A percentile compares a stretch with the other conserved stretches of the same genome.
These are phyloP conservation scores for Chaetomium sp. DNA, from an alignment of 2,329 filamentous ascomycete species.

Conservation along the genomic window DNA sequence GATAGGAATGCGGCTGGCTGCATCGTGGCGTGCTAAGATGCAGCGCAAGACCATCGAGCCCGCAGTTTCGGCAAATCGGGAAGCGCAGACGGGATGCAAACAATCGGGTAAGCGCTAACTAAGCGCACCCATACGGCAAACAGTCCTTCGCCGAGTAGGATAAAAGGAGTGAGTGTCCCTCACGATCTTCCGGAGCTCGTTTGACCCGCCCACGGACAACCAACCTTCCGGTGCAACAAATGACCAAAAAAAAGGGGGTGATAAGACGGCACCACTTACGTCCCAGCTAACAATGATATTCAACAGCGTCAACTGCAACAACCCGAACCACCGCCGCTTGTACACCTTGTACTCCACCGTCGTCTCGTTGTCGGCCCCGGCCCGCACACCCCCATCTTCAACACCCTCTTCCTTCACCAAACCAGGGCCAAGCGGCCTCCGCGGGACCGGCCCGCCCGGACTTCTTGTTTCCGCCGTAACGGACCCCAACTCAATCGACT, in stretches of 20 bases:
- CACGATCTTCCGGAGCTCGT: background rate
- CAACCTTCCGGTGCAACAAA: background rate
- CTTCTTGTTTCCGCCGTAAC: background rate
- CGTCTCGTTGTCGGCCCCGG: background rate
- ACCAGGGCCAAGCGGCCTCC: background rate
- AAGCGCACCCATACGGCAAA: background rate
- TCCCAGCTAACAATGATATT: slow-evolving; percentile 96
- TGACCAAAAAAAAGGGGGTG: background rate
- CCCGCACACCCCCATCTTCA: too few species aligned
- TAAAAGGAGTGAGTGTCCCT: background rate
- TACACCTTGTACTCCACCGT: slow-evolving; percentile 44
- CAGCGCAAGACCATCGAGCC: background rate
- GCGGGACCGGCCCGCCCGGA: background rate
- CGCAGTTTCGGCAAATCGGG: background rate
- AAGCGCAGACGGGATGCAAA: too few species aligned
- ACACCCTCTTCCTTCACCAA: background rate
- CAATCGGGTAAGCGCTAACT: too few species aligned
- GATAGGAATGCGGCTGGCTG: background rate
- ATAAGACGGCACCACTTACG: slow-evolving; percentile 49
- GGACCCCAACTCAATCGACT: slow-evolving; percentile 10
- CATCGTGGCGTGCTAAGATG: background rate
- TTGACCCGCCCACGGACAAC: background rate
- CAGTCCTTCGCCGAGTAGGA: background rate
- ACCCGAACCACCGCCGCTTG: slow-evolving; percentile 81
- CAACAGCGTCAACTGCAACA: slow-evolving; percentile 74